These are phyloP conservation scores for Selaginella tamariscina DNA, from an alignment of 75 land plant species.

Conservation along the genomic window DNA sequence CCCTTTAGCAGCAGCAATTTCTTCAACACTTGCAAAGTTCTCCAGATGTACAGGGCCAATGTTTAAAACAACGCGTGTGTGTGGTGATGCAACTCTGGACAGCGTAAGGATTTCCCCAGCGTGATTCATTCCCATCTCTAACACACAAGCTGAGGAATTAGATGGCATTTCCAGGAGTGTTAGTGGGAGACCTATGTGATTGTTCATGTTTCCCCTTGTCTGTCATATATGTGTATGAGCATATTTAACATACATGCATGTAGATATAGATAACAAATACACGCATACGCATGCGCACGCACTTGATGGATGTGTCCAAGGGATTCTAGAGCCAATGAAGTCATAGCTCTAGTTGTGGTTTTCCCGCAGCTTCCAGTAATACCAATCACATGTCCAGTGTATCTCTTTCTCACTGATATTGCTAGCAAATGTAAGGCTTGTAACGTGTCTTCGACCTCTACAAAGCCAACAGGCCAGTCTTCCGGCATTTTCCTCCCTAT, in stretches of 20 bases:
- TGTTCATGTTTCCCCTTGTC: constrained; percentile 32
- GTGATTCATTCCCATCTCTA: constrained; percentile 38
- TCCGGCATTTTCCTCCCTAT: constrained; percentile 26
- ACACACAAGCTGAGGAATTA: constrained; percentile 20
- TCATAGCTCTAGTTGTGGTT: constrained; percentile 37
- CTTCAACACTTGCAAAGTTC: constrained; percentile 28
- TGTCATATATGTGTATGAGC: too few species aligned
- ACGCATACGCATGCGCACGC: too few species aligned
- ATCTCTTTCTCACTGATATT: constrained; percentile 24
- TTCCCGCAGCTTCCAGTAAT: constrained; percentile 44
- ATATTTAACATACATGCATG: too few species aligned
- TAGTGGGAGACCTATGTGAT: constrained; percentile 36
- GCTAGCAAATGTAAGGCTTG: constrained; percentile 28
- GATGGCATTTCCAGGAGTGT: constrained; percentile 26
- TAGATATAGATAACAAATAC: too few species aligned
- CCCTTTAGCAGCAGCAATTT: constrained; percentile 40
- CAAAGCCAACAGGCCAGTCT: constrained; percentile 35
- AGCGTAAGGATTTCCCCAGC: constrained; percentile 36
- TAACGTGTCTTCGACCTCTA: constrained; percentile 20
- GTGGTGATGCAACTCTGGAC: constrained; percentile 32
- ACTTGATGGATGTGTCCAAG: constrained; percentile 28
- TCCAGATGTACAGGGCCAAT: constrained; percentile 42
- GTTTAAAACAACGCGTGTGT: constrained; percentile 38
- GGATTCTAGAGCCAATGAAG: constrained; percentile 28
- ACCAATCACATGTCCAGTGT: constrained; percentile 32